Evolutionary conservation across 345 rosid species (phyloP), one percentile per base, ranked within the genome.

Genomic region (Combretum micranthum): DNA sequence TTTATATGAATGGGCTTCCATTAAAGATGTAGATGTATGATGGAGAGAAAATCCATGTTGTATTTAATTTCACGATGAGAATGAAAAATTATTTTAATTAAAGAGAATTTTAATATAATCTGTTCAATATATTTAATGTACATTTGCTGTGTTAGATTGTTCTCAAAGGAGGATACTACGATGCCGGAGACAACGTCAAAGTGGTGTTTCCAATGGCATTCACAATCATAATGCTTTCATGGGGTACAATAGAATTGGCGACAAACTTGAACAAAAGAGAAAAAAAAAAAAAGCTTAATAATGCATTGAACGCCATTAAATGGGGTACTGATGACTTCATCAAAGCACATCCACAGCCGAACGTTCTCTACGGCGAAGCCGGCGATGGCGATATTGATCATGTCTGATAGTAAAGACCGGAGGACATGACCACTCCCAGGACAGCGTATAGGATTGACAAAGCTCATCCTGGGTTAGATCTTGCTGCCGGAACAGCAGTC

Each of bases 321-420:
- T 86, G 95, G 95, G 89, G 81, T 21, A 79, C 92, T 0, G 90
- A 89, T 56, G 84, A 80, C 74, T 70, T 89, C 49, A 69, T 89
- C 61, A 79, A 81, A 63, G 88, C 90, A 2, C 86, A 82, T 49
- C 75, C 78, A 0, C 57, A 76, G 54, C 74, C 90, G 2, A 51
- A 78, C 37, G 66, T 77, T 3, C 63, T 90, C n/a, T 84, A 74
- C 20, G 82, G 79, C 5, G 66, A 86, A 73, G 86, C 84, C 8
- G 92, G 89, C 0, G 84, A 80, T 4, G 87, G 74, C 0, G 49
- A 64, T 51, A 56, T 70, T 20, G 96, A 88, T 64, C 93, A 85
- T 18, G 64, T 67, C 9, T 85, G 96, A 25, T 85, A 92, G 90
- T 57, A 70, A 72, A 74, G 90, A 55, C 96, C 87, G 0, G 87